These are phyloP conservation scores for Candida sphagnicola DNA, from an alignment of 805 yeast species.

Conservation along the genomic window DNA sequence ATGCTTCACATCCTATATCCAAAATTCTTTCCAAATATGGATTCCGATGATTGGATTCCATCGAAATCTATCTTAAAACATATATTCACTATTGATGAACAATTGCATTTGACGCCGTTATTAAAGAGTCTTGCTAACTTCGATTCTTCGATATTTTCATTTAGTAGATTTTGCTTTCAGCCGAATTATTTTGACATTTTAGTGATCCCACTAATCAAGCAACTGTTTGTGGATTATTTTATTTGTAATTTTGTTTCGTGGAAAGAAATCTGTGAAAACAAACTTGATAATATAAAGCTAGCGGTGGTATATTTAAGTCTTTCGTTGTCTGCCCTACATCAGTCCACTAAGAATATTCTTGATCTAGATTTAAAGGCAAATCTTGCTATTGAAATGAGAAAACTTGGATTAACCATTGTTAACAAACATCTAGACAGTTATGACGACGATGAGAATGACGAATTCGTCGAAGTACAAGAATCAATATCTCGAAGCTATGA, in stretches of 20 bases:
- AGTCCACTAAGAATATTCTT: conserved; percentile 6
- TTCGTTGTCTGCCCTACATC: conserved; percentile 19
- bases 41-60: conserved; percentile 39
- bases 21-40: conserved; percentile 39
- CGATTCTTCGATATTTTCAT: conserved; percentile 18
- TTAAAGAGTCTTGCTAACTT: conserved; percentile 18
- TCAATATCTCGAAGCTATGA: conserved; percentile 13
- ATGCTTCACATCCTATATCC: conserved; percentile 43
- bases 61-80: conserved; percentile 10
- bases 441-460: conserved; percentile 23
- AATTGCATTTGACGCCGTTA: conserved; percentile 15
- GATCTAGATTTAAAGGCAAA: conserved; percentile 4
- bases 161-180: conserved; percentile 19
- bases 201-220: conserved; percentile 27
- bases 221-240: conserved; percentile 26
- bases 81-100: conserved; percentile 6
- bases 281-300: conserved; percentile 14
- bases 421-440: conserved; percentile 40
- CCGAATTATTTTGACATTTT: conserved; percentile 25
- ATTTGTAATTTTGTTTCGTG: conserved; percentile 12
- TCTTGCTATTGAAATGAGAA: conserved; percentile 31
- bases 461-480: conserved; percentile 3
- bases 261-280: conserved; percentile 7
- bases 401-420: conserved; percentile 30
- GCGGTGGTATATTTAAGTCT: conserved; percentile 21